Evolutionary conservation across 805 yeast genomes (phyloP), one percentile per base, ranked within the genome.

Genomic region (Ogataea henricii): DNA sequence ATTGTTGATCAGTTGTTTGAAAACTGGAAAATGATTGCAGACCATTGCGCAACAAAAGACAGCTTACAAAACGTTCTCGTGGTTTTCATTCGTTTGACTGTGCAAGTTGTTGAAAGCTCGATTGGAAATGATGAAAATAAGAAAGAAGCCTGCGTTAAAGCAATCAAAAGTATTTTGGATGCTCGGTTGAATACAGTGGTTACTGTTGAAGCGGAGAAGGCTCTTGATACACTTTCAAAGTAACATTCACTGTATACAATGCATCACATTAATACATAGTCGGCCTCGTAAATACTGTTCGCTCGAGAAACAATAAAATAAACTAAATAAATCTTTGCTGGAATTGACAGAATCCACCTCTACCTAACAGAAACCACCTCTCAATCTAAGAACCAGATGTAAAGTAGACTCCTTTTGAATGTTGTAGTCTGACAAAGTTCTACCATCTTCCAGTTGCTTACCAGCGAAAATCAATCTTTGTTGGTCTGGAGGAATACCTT

Each of bases 391-490:
- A 60, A 92, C 98, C 79, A 92, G 84, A 76, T 92, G 97, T 47
- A 91, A 76, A 54, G 97, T 91, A 57, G 97, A 89, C 78, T 91
- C 97, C 82, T 91, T 91, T 79, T 90, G 96, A 74, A 91, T 91
- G 87, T 91, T 91, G 92, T 91, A 91, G 78, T 91, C 97, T 59
- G 96, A 85, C 57, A 91, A 78, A 56, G 97, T 91, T 82, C 97
- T 88, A 62, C 97, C 97, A 58, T 87, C 94, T 76, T 89, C 96
- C 72, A 90, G 83, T 78, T 89, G 96, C 81, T 89, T 90, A 82
- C 97, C 97, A 65, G 97, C 97, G 67, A 90, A 91, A 78, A 91
- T 89, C 66, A 90, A 83, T 78, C 97, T 85, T 78, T 91, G 97
- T 74, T 90, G 96, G 75, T 89, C 97, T 63, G 96, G 96, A 71